Evolutionary conservation across 208 protist species (phyloP), one percentile per base, ranked within the genome.

Genomic region (Wallacemonas sp.): DNA sequence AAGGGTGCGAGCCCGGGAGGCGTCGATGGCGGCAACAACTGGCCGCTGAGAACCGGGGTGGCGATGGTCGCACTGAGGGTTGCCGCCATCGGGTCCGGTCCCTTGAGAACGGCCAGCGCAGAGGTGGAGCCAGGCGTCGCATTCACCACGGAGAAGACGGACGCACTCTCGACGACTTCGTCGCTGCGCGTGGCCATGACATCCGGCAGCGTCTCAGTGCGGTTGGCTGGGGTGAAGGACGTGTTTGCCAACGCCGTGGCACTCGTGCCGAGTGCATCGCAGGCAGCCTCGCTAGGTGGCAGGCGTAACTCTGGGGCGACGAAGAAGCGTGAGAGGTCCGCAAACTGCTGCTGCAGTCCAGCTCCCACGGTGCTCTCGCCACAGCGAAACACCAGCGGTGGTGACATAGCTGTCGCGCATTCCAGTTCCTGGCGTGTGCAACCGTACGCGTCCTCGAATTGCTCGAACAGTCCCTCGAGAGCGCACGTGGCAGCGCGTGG

Each of bases 381-480:
- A 19, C 57, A 67, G 44, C 43, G 78, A 49, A 70, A 72, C 34
- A 72, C 33, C n/a, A 64, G 76, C 33, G 47, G 65, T 5, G 47
- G 16, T 6, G 61, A n/a, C n/a, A n/a, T n/a, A n/a, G n/a, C 32
- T 2, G 60, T 44, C 21, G 75, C 27, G 39, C 29, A 14, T 49
- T n/a, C 67, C 76, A 84, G 19, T 83, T 44, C 33, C 30, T 58
- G 16, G 5, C 34, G 67, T 24, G 34, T 46, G 49, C 71, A 70
- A 32, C 76, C 76, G 66, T 86, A 90, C 19, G 9, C 38, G 2
- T 8, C 19, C 5, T 49, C 55, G 65, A 91, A 83, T 33, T 68
- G 43, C 3, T 74, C 68, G 71, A 94, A 94, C 26, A 94, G 76
- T 29, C 61, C 76, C 19, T 55, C 54, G 24, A 94, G 68, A 3